A percentile compares a stretch with the other conserved stretches of the same genome.
Conservation (phyloP, 2,329 filamentous ascomycete species). For the Cercospora brassicicola region DNA sequence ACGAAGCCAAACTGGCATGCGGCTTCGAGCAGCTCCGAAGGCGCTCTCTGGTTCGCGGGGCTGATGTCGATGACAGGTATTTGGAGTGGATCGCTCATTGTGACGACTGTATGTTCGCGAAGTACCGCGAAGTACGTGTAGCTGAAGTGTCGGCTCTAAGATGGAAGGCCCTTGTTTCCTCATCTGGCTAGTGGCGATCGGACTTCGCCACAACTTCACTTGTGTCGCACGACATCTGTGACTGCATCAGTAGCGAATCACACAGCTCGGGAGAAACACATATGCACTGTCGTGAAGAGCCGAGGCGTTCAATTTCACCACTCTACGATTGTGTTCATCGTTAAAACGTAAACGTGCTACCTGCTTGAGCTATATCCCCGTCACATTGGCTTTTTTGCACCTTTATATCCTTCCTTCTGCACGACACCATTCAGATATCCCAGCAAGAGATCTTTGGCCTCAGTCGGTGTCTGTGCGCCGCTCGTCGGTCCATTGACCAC, state of each 20-base stretch:
- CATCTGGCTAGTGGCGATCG: background rate
- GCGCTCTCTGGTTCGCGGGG: conserved; percentile 59
- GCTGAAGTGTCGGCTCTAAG: background rate
- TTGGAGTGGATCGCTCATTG: conserved; percentile 10
- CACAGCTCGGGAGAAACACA: background rate
- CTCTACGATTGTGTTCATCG: background rate
- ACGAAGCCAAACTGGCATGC: conserved; percentile 84
- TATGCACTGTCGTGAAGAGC: background rate
- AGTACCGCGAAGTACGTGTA: background rate
- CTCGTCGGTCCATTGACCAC: conserved; percentile 26
- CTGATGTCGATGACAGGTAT: conserved; percentile 86
- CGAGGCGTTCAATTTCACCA: background rate
- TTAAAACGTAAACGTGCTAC: background rate
- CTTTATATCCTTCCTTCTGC: conserved; percentile 33
- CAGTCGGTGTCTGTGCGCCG: conserved; percentile 31
- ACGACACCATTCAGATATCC: conserved; percentile 41
- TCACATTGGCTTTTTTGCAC: conserved; percentile 6
- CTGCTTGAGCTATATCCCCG: background rate
- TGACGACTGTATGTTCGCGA: background rate
- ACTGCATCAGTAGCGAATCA: background rate
- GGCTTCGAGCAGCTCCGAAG: conserved; percentile 70
- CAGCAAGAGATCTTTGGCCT: conserved; percentile 40
- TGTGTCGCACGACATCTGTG: background rate
- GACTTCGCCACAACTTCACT: background rate
- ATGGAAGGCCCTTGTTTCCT: background rate